phyloP scores from a whole-genome alignment of 768 basidiomycete genomes.

The Leccinellum luteum region DNA sequence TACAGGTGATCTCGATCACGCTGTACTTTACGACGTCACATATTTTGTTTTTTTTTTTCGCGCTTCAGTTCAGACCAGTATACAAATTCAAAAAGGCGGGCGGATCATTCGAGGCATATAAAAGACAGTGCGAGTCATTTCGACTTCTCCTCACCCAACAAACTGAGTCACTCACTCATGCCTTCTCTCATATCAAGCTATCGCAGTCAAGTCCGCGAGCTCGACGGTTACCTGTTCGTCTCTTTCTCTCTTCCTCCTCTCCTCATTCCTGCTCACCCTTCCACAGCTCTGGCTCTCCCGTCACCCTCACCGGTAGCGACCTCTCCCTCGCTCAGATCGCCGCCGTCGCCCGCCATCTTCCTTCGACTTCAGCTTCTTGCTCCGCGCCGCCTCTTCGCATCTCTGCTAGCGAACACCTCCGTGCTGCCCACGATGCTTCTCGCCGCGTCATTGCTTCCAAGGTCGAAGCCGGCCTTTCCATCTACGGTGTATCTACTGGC shows the following conservation, averaged over 20 bases:
- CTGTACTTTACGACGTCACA: slow-evolving; percentile 20
- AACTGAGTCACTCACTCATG: slow-evolving; percentile 1
- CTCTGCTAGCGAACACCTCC: slow-evolving; percentile 29
- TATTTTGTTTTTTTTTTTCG: slow-evolving; percentile 10
- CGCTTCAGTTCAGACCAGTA: background rate
- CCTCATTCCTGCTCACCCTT: slow-evolving; percentile 4
- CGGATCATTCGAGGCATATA: slow-evolving; percentile 17
- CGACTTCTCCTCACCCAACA: background rate
- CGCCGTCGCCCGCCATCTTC: slow-evolving; percentile 62
- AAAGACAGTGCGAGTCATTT: background rate
- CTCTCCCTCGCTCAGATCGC: slow-evolving; percentile 76
- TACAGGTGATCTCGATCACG: slow-evolving; percentile 11
- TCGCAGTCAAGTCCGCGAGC: slow-evolving; percentile 56
- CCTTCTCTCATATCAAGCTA: slow-evolving; percentile 51
- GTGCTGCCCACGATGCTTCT: slow-evolving; percentile 56
- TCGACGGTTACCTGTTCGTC: slow-evolving; percentile 61
- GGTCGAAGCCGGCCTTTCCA: slow-evolving; percentile 46
- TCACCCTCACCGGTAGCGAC: slow-evolving; percentile 65
- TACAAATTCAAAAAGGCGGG: slow-evolving; percentile 7
- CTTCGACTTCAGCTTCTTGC: slow-evolving; percentile 41
- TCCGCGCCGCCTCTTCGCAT: slow-evolving; percentile 23
- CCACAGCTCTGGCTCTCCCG: slow-evolving; percentile 55
- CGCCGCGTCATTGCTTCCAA: slow-evolving; percentile 30
- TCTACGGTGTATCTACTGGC: slow-evolving; percentile 84
- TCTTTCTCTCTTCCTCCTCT: background rate